These are phyloP conservation scores for Yarrowia phangngaensis DNA, from an alignment of 805 yeast species.

Conservation along the genomic window DNA sequence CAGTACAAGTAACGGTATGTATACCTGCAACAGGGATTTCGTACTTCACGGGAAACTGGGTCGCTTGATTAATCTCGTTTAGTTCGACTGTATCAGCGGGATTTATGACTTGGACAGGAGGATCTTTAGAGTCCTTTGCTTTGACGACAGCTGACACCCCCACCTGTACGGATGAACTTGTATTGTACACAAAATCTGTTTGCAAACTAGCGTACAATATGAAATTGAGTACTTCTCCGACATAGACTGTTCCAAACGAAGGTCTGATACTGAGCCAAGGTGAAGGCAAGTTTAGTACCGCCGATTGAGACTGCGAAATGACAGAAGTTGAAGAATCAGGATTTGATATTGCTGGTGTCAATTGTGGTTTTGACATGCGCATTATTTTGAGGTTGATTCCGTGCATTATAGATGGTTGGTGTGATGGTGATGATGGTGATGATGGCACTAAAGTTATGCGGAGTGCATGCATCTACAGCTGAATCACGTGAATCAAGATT, in stretches of 20 bases:
- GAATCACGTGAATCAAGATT: too few species aligned
- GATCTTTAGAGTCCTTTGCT: constrained; percentile 11
- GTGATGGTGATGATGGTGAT: not conserved
- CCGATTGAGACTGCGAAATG: constrained; percentile 12
- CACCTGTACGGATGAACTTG: constrained; percentile 8
- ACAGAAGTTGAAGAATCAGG: constrained; percentile 27
- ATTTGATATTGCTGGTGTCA: constrained; percentile 30
- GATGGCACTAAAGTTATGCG: too few species aligned
- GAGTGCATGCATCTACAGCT: too few species aligned
- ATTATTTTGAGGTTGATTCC: constrained; percentile 34
- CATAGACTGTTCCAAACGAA: constrained; percentile 35
- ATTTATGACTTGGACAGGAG: constrained; percentile 8
- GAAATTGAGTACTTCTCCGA: constrained; percentile 38
- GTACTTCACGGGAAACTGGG: constrained; percentile 21
- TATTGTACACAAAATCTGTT: constrained; percentile 17
- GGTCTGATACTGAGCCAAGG: constrained; percentile 30
- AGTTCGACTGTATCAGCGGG: constrained; percentile 15
- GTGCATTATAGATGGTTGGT: not conserved
- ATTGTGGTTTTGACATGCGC: constrained; percentile 36
- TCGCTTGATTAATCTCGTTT: constrained; percentile 15
- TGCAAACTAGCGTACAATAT: constrained; percentile 30
- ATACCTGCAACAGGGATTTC: constrained; percentile 18
- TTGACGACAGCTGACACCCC: constrained; percentile 12
- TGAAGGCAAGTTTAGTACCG: constrained; percentile 9
- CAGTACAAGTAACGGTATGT: constrained; percentile 15